Conservation (phyloP, 1,284 basidiomycete genomes). For the Psilocybe mexicana region DNA sequence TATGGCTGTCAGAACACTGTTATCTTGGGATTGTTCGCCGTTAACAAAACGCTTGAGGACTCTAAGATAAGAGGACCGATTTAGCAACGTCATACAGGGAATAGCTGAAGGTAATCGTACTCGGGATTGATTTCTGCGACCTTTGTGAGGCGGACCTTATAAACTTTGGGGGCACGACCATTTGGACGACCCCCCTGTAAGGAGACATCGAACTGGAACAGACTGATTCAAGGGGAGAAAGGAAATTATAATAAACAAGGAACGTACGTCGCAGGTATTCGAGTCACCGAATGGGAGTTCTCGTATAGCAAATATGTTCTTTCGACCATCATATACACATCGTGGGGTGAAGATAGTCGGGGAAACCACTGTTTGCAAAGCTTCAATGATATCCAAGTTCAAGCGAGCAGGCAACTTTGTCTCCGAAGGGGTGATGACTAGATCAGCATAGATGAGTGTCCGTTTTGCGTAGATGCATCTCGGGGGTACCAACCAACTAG, state of each 20-base stretch:
- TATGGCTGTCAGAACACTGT: conserved; percentile 69
- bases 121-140: conserved; percentile 77
- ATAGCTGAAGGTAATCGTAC: conserved; percentile 38
- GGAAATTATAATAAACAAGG: background rate
- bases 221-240: background rate
- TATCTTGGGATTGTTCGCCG: conserved; percentile 70
- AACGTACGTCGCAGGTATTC: conserved; percentile 46
- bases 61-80: conserved; percentile 33
- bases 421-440: conserved; percentile 66
- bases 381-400: conserved; percentile 66
- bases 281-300: conserved; percentile 55
- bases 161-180: conserved; percentile 53
- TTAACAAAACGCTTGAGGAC: conserved; percentile 64
- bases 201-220: conserved; percentile 58
- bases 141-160: conserved; percentile 63
- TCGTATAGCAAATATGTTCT: conserved; percentile 67
- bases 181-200: conserved; percentile 40
- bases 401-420: conserved; percentile 63
- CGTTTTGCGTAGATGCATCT: background rate
- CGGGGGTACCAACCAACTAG: conserved; percentile 55
- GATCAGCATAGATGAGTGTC: conserved; percentile 3
- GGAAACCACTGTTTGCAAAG: conserved; percentile 55
- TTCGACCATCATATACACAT: conserved; percentile 74
- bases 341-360: conserved; percentile 64
- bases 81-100: conserved; percentile 1